Evolutionary conservation across 495 filamentous ascomycete species (phyloP), one percentile per base, ranked within the genome.

Genomic region (Trichocladium antarcticum): DNA sequence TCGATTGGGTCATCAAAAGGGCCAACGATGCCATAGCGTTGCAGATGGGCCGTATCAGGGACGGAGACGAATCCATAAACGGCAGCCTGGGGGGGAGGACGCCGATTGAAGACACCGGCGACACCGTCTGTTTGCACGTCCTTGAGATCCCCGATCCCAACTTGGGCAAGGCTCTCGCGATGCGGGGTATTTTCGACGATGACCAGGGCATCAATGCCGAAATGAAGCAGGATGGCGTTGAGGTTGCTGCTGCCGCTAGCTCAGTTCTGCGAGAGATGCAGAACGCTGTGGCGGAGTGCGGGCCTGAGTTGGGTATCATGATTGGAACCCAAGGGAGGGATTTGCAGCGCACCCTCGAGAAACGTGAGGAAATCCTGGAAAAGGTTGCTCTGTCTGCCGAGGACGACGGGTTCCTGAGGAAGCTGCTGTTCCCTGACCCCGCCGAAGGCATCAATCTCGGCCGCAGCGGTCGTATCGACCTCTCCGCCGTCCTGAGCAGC

Each of bases 161-260:
- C 15, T 70, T 97, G 10, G 85, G 87, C 40, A 95, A 88, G 61
- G 92, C 93, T 2, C 66, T 89, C 10, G 79, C 85, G 5, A 79
- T 97, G 68, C 81, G 87, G 41, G 85, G 85, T 3, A 79, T 97
- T 28, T 97, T 98, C 59, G 89, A 98, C 57, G 92, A 96, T 54
- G 76, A 66, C 24, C 67, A 82, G n/a, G 92, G 92, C 41, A 94
- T 98, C 66, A 95, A 97, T 54, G 78, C 81, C 1, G 92, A 98
- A 65, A 97, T 98, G 90, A 92, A 87, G 61, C 80, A 88, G 50
- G 92, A 98, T 56, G 93, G 93, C 14, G 78, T 98, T 20, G 72
- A 82, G 24, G 74, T 90, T 15, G 70, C 70, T 1, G 39, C 80
- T 0, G 78, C 79, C 5, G 84, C 84, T 7, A 81, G 80, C 45